Evolutionary conservation across 768 basidiomycete genomes (phyloP), one percentile per base, ranked within the genome.

Genomic region (Pleurotus pulmonarius): DNA sequence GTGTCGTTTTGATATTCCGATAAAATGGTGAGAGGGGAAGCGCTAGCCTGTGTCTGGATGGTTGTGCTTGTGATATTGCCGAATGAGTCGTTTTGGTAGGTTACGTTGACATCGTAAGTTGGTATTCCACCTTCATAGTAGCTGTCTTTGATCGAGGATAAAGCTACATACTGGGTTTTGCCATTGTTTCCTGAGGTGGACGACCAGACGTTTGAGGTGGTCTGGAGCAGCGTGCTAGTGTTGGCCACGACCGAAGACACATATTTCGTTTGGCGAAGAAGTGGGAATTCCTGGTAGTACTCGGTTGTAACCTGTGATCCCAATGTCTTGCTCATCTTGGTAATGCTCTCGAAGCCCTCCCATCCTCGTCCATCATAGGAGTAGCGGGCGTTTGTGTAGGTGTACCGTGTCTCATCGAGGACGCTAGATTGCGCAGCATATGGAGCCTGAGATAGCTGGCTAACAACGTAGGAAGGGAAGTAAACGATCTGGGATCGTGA

Each of bases 381-480:
- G 25, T 53, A 53, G 16, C 51, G 51, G 25, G 51, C 51, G 11
- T 53, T 53, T 24, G 40, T 53, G 39, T 53, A 43, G 3, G 38
- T 41, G 12, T 53, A 43, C 13, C 18, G 24, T 8, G 51, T 40
- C 18, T 40, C 8, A 15, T 53, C 51, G 13, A 53, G 37, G 18
- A 53, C 15, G 22, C 24, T 24, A 4, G 51, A 15, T 5, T 38
- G 37, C 5, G 39, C 18, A 5, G 38, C 38, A 25, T 52, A 41
- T 2, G 51, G 51, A 22, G 39, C 18, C 20, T 52, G 51, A 4
- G 39, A 34, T 6, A 52, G 51, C 11, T 41, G 29, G 15, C 40
- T 41, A 13, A 52, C 51, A 37, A 52, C 51, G 13, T 52, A 52
- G 13, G 51, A 52, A 9, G 51, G 51, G 37, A 52, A 52, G 38